A percentile compares a stretch with the other conserved stretches of the same genome.
Conservation (phyloP, 495 filamentous ascomycete genomes). For the Penicillium parvum region DNA sequence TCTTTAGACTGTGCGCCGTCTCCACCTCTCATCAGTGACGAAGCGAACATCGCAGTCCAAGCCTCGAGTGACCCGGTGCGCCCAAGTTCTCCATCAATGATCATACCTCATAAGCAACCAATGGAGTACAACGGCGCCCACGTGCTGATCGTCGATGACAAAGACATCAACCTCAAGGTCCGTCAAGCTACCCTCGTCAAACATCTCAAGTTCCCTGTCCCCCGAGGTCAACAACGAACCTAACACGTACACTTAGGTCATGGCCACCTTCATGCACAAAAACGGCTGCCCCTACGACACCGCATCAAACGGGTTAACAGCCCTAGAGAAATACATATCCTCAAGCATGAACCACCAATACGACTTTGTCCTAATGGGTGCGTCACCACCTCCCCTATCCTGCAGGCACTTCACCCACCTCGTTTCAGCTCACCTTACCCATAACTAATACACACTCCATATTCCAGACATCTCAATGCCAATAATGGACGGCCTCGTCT, state of each 20-base stretch:
- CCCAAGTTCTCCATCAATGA: too few species aligned
- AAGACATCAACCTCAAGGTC: conserved; percentile 47
- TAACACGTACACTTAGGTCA: conserved; percentile 18
- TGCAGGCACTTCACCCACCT: too few species aligned
- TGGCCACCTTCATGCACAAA: conserved; percentile 53
- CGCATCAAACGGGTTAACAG: conserved; percentile 55
- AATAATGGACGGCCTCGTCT: conserved; percentile 58
- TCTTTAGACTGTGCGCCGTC: too few species aligned
- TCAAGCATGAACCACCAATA: conserved; percentile 28
- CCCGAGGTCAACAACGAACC: neutral
- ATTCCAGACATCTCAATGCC: conserved; percentile 59
- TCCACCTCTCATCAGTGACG: too few species aligned
- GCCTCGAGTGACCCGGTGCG: too few species aligned
- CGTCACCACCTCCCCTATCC: neutral
- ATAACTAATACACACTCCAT: neutral
- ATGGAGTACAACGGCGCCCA: conserved; percentile 10
- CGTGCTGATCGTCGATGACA: conserved; percentile 47
- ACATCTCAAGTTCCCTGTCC: neutral
- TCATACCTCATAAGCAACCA: neutral
- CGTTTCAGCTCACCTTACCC: neutral
- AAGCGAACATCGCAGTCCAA: too few species aligned
- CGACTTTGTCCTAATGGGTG: conserved; percentile 57
- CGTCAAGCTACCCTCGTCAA: neutral
- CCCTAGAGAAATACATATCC: conserved; percentile 48
- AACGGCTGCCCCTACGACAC: conserved; percentile 46